A percentile compares a stretch with the other conserved stretches of the same genome.
These are phyloP conservation scores for Millerago galiae DNA, from an alignment of 805 yeast genomes.

Conservation along the genomic window DNA sequence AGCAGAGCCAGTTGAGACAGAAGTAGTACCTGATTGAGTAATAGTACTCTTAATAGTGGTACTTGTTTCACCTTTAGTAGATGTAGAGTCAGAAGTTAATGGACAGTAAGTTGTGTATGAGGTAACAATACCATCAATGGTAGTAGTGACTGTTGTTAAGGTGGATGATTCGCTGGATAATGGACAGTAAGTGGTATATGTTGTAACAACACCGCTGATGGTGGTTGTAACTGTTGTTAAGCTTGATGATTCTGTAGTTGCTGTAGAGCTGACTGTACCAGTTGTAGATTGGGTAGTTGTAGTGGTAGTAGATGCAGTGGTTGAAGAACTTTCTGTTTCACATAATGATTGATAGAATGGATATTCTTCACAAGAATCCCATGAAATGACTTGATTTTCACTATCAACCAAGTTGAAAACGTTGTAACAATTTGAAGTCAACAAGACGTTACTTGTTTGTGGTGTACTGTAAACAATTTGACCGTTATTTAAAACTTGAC, in stretches of 20 bases:
- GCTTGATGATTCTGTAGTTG: conserved; percentile 6
- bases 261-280: conserved; percentile 4
- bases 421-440: conserved; percentile 21
- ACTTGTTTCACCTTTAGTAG: conserved; percentile 8
- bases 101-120: conserved; percentile 19
- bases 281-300: background rate
- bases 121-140: conserved; percentile 6
- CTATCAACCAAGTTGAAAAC: conserved; percentile 18
- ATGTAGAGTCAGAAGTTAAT: conserved; percentile 10
- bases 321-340: background rate
- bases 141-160: conserved; percentile 14
- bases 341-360: conserved; percentile 19
- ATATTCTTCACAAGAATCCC: conserved; percentile 22
- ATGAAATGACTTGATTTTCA: conserved; percentile 10
- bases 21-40: conserved; percentile 3
- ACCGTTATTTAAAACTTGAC: conserved; percentile 14
- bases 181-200: conserved; percentile 20
- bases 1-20: conserved; percentile 2
- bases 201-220: conserved; percentile 5
- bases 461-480: conserved; percentile 17
- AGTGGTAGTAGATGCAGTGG: background rate
- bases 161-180: conserved; percentile 10
- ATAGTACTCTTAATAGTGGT: conserved; percentile 3
- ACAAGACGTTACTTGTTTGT: conserved; percentile 11
- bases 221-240: conserved; percentile 15